phyloP scores from a whole-genome alignment of 306 rosid genomes.

The Trichosanthes truncata region DNA sequence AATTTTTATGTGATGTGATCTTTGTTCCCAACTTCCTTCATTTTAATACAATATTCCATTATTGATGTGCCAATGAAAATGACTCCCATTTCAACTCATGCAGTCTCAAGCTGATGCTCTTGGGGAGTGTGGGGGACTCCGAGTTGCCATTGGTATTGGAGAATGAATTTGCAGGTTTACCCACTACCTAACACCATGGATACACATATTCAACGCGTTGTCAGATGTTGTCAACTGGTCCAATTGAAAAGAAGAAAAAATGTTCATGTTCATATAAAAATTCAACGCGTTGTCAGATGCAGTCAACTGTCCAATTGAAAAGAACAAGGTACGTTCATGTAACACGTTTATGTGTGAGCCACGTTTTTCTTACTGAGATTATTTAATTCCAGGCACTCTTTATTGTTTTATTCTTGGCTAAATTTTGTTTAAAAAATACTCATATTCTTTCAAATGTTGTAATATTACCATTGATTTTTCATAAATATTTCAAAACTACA shows the following conservation, averaged over 20 bases:
- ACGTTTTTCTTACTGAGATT: too few relatives aligned
- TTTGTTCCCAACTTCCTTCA: background rate
- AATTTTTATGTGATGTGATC: background rate
- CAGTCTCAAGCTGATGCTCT: background rate
- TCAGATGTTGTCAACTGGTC: background rate
- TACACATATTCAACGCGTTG: background rate
- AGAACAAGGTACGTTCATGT: background rate
- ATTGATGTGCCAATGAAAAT: background rate
- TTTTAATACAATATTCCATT: background rate
- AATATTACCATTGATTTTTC: too few relatives aligned
- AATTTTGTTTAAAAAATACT: too few relatives aligned
- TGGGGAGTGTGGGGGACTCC: background rate
- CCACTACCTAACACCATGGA: background rate
- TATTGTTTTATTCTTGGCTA: too few relatives aligned
- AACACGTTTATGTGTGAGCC: background rate
- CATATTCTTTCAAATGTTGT: too few relatives aligned
- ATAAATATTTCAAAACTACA: too few relatives aligned
- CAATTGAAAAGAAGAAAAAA: background rate
- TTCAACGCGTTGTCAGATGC: background rate
- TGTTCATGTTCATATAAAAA: background rate
- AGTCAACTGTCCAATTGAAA: background rate
- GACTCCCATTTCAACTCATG: background rate
- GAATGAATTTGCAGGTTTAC: background rate
- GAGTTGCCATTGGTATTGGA: background rate
- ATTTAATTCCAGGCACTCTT: too few relatives aligned